Conservation (phyloP, 2,329 filamentous ascomycete genomes). For the Aspergillus hortae region DNA sequence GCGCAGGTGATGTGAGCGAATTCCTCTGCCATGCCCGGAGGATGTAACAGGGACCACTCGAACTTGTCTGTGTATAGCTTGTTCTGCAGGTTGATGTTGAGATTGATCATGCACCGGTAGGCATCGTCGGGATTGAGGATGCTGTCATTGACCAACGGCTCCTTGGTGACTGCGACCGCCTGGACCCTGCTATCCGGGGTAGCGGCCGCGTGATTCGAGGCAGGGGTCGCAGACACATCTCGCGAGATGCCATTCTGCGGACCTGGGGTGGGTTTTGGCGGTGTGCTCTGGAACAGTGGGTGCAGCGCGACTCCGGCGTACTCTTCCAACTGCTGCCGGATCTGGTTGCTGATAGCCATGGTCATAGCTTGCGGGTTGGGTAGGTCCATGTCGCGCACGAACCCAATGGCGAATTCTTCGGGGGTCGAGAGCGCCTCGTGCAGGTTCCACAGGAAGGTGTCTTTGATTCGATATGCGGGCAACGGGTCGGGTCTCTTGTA, state of each 20-base stretch:
- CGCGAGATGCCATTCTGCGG: constrained; percentile 43
- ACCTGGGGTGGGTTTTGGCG: constrained; percentile 22
- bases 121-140: constrained; percentile 88
- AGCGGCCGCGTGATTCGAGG: constrained; percentile 45
- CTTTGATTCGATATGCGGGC: constrained; percentile 81
- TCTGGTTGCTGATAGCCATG: constrained; percentile 84
- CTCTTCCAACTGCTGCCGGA: constrained; percentile 90
- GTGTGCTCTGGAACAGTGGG: constrained; percentile 70
- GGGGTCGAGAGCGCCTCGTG: constrained; percentile 93
- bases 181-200: constrained; percentile 55
- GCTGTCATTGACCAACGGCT: constrained; percentile 57
- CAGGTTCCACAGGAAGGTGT: constrained; percentile 97
- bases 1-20: constrained; percentile 92
- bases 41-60: constrained; percentile 92
- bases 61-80: constrained; percentile 95
- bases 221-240: constrained; percentile 53
- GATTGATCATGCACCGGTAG: constrained; percentile 85
- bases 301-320: constrained; percentile 93
- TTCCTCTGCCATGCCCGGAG: constrained; percentile 83
- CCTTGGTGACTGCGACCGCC: constrained; percentile 30
- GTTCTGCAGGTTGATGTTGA: constrained; percentile 89
- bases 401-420: constrained; percentile 86
- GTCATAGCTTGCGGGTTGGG: constrained; percentile 69
- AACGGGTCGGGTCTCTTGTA: constrained; percentile 78
- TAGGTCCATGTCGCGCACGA: constrained; percentile 91